Evolutionary conservation across 148 eudicot genomes (phyloP), one percentile per base, ranked within the genome.

Genomic region (Fagopyrum tataricum): DNA sequence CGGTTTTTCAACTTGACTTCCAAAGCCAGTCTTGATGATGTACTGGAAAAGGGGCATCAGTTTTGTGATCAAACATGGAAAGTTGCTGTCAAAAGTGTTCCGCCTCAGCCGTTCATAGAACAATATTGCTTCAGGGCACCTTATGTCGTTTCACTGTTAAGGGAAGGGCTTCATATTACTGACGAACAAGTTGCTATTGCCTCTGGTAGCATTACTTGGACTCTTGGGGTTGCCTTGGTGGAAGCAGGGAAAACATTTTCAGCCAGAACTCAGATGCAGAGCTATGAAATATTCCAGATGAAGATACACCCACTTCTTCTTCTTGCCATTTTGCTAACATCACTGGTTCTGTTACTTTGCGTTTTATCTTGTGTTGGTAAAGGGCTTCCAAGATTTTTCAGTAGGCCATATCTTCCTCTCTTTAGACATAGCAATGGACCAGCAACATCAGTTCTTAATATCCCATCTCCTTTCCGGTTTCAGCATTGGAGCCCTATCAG

Each of bases 61-160:
- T 96, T 86, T 78, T 92, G 97, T 73, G 86, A 79, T 41, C 87
- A 90, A 83, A 71, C 78, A 49, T 96, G 99, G 99, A 83, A 96
- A 56, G 87, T 80, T 77, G 99, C 99, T 4, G 81, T 79, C 76
- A 85, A 77, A 67, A 96, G 99, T 71, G 99, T 96, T 58, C 81
- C 83, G 42, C 92, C 99, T 40, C 99, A 96, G 84, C 99, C 99
- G 23, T 96, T 86, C 73, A 89, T 96, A 62, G 99, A 96, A 74
- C 99, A 96, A 71, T 96, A 96, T 78, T 96, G 99, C 78, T 96
- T 96, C 67, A 87, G 99, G 82, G 92, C 99, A 44, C 99, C 97
- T 4, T 96, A 96, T 74, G 74, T 90, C 31, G 97, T 89, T 73
- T 81, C 75, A 23, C 75, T 96, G 71, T 77, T 96, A 82, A 86